A percentile compares a stretch with the other conserved stretches of the same genome.
Evolutionary conservation across 2,329 filamentous ascomycete species (phyloP).

Genomic region (Aspergillus ochraceus): DNA sequence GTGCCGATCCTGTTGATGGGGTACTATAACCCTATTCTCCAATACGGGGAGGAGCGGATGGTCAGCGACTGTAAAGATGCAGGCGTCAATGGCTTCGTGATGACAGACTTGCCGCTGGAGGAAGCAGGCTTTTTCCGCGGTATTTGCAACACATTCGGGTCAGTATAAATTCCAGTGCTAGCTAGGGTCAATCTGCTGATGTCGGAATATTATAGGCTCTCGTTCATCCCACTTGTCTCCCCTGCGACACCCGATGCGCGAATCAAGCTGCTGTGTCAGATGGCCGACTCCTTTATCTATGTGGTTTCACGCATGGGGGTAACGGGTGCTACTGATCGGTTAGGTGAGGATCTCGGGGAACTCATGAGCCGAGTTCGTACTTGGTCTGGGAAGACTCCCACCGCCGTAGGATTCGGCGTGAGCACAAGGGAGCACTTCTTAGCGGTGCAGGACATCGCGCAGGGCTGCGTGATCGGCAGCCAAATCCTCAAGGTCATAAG

Average conservation of each 20-base stretch:
- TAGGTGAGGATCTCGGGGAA: conserved; percentile 70
- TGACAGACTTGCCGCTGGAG: conserved; percentile 93
- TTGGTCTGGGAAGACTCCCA: conserved; percentile 81
- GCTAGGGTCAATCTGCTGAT: too few relatives aligned
- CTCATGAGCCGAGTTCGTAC: conserved; percentile 80
- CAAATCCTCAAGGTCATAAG: conserved; percentile 81
- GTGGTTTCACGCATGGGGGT: conserved; percentile 94
- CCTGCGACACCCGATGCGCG: conserved; percentile 84
- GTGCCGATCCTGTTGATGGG: conserved; percentile 91
- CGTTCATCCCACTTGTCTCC: conserved; percentile 89
- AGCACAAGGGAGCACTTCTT: conserved; percentile 90
- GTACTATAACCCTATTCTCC: conserved; percentile 92
- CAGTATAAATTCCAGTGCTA: too few relatives aligned
- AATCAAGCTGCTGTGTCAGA: conserved; percentile 88
- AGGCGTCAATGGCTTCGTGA: conserved; percentile 93
- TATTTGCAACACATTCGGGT: too few relatives aligned
- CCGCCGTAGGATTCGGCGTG: conserved; percentile 90
- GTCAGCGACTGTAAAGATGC: conserved; percentile 76
- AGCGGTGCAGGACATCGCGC: conserved; percentile 74
- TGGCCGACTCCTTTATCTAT: conserved; percentile 97
- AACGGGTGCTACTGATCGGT: conserved; percentile 63
- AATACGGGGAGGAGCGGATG: conserved; percentile 85
- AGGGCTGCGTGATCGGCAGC: conserved; percentile 92
- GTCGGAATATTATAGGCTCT: conserved; percentile 62
- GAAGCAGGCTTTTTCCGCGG: conserved; percentile 85